Evolutionary conservation across 1,284 basidiomycete species (phyloP), one percentile per base, ranked within the genome.

Genomic region (Heterobasidion irregulare): DNA sequence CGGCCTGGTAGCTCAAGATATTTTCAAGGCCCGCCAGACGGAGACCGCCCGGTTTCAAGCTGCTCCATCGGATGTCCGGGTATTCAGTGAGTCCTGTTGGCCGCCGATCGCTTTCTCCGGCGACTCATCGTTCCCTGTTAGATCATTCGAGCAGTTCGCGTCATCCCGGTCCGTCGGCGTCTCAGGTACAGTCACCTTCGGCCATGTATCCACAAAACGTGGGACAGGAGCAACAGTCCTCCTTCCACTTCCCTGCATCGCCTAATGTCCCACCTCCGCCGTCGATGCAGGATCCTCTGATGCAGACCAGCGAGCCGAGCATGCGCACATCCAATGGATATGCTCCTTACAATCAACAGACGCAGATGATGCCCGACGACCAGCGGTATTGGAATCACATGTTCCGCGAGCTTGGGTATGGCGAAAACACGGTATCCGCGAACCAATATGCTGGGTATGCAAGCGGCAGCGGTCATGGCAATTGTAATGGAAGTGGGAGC

Each of bases 381-480:
- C 76, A 76, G 15, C 71, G 79, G 50, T 89, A 89, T 67, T 87
- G 82, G 76, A 78, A 78, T 60, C 79, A 79, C 56, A 86, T 89
- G 82, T 79, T 86, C 60, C 68, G 79, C 53, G 84, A 87, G 59
- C 74, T 87, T 19, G 86, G 86, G 16, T 83, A 66, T 54, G 64
- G 62, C 18, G 63, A 64, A 16, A 55, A 52, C 8, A 53, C 54
- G n/a, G 63, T 58, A 34, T 50, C 60, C 34, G 57, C 53, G 13
- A 51, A 45, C 16, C 16, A 16, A 18, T 47, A 15, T 47, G 46
- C n/a, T 1, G 38, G 38, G n/a, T 41, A 41, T 41, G 38, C 38
- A 12, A 41, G 6, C 38, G n/a, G 38, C 38, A 41, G 38, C 26
- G 26, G 26, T 26, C 26, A 26, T 26, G 26, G 26, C 26, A 26